Evolutionary conservation across 2,329 filamentous ascomycete species (phyloP), one percentile per base, ranked within the genome.

Genomic region (Xylaria sp.): DNA sequence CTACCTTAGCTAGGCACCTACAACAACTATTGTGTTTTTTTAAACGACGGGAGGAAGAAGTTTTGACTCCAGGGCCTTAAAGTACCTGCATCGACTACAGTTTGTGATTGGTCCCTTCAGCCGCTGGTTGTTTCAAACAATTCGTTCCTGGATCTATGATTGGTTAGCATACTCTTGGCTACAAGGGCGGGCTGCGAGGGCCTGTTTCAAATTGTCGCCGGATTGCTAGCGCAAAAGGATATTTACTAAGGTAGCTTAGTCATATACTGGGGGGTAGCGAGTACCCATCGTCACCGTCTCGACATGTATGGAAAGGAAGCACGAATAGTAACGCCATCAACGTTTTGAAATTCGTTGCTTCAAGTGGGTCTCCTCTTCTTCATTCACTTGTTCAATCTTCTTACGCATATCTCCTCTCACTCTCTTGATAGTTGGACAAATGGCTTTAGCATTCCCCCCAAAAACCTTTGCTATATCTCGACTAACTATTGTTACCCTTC

Each of bases 111-210:
- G 55, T 41, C 30, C 20, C 18, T 30, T 46, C 57, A 53, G 30
- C 63, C 43, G 63, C 63, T 55, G 57, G 48, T 48, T 48, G 63
- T 65, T 65, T 65, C 56, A 60, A 60, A 39, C 39, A n/a, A 28
- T 28, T 10, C 4, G n/a, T 20, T 60, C 30, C 55, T 46, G 9
- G 23, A 48, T 20, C 30, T 6, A 28, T 34, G n/a, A 58, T 50
- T 50, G 53, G 60, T 7, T 58, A 50, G 23, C 32, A 34, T 15
- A 13, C 18, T 36, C 61, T 46, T 57, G 30, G 45, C 53, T 23
- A 50, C 18, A 30, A 39, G 32, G 39, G 62, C 48, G 55, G 45
- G 56, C 18, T 30, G 28, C 18, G 18, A 32, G 56, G 56, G 48
- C 34, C 23, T 48, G 63, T 65, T 65, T 65, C 63, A 65, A 46